phyloP scores from a whole-genome alignment of 1,139 yeast genomes.

The Kazachstania sp. region DNA sequence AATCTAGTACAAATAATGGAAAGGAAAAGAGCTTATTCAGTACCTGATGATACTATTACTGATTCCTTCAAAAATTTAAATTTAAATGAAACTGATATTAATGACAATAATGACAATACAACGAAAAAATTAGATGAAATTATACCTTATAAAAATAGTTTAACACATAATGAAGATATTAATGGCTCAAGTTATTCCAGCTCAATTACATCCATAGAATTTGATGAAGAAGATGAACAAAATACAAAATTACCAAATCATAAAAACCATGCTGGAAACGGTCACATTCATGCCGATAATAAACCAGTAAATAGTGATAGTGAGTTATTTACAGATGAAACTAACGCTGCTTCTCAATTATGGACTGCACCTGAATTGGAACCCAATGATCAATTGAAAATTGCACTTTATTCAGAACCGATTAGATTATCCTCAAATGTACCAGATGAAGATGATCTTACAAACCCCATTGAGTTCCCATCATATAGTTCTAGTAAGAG shows the following conservation, averaged over 20 bases:
- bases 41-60: constrained; percentile 13
- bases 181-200: not conserved
- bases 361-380: constrained; percentile 35
- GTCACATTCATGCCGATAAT: not conserved
- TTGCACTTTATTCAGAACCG: constrained; percentile 19
- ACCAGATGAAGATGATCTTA: not conserved
- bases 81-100: not conserved
- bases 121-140: not conserved
- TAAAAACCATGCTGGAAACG: not conserved
- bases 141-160: not conserved
- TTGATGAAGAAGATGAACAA: not conserved
- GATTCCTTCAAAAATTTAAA: not conserved
- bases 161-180: not conserved
- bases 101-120: not conserved
- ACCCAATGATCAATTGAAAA: constrained; percentile 33
- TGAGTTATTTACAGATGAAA: constrained; percentile 13
- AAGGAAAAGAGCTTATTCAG: constrained; percentile 26
- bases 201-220: not conserved
- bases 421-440: constrained; percentile 3
- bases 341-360: constrained; percentile 23
- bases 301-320: constrained; percentile 2
- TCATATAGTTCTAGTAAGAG: not conserved
- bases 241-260: not conserved
- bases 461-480: constrained; percentile 3
- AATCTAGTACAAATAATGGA: constrained; percentile 1